Conservation (phyloP, 2,329 filamentous ascomycete genomes). For the Talaromyces funiculosus region DNA sequence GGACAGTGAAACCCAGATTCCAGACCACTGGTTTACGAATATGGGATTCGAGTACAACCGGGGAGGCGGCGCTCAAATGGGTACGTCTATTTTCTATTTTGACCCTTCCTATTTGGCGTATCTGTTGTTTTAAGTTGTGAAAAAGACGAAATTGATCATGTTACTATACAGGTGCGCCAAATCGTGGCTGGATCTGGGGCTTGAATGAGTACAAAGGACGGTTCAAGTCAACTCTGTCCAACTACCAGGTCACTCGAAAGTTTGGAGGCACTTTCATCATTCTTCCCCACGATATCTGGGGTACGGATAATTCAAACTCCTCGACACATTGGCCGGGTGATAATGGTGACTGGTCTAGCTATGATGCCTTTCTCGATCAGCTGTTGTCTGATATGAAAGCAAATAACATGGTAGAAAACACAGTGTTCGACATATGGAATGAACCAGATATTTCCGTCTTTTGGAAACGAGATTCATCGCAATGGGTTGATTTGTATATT, state of each 20-base stretch:
- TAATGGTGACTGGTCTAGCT: conserved; percentile 42
- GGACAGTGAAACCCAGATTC: conserved; percentile 35
- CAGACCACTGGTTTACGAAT: conserved; percentile 34
- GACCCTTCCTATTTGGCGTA: not conserved
- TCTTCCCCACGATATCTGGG: conserved; percentile 45
- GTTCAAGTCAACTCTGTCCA: conserved; percentile 41
- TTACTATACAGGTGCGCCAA: conserved; percentile 16
- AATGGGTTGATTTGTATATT: conserved; percentile 40
- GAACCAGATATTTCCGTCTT: conserved; percentile 45
- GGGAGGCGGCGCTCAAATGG: conserved; percentile 40
- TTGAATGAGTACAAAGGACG: conserved; percentile 31
- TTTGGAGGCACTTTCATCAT: conserved; percentile 43
- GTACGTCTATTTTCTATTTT: not conserved
- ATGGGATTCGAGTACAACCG: conserved; percentile 39
- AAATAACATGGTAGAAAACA: conserved; percentile 26
- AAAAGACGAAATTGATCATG: not conserved
- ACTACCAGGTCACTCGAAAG: conserved; percentile 42
- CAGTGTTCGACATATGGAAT: conserved; percentile 51
- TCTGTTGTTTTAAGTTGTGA: not conserved
- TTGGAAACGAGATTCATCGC: conserved; percentile 31
- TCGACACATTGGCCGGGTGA: conserved; percentile 45
- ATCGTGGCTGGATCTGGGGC: conserved; percentile 38
- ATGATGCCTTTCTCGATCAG: conserved; percentile 15
- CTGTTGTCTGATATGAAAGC: conserved; percentile 19
- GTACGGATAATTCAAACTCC: conserved; percentile 40